These are phyloP conservation scores for Avena insularis DNA, from an alignment of 176 grass and related monocot genomes.

Conservation along the genomic window DNA sequence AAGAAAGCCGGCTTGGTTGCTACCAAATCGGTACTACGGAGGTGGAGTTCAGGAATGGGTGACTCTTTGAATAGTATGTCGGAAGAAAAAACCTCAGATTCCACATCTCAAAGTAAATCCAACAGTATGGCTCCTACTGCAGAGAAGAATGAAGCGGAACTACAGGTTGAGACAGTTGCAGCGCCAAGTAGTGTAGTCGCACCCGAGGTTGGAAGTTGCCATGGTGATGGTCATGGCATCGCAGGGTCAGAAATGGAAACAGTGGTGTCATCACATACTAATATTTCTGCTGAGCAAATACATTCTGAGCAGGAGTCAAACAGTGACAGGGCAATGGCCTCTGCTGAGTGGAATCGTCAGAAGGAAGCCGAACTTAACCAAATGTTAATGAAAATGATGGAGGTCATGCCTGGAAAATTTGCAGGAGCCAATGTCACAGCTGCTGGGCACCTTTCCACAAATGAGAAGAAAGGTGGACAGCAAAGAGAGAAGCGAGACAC, in stretches of 20 bases:
- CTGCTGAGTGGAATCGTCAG: constrained; percentile 91
- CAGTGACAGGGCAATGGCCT: constrained; percentile 58
- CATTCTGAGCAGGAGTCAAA: constrained; percentile 61
- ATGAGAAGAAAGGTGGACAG: constrained; percentile 68
- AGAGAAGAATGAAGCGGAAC: constrained; percentile 54
- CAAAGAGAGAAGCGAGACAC: constrained; percentile 74
- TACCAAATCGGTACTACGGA: constrained; percentile 82
- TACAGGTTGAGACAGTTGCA: constrained; percentile 44
- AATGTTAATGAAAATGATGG: constrained; percentile 98
- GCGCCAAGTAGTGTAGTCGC: constrained; percentile 22
- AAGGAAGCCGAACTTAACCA: constrained; percentile 97
- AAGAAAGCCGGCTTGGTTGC: constrained; percentile 71
- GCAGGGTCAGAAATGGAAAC: constrained; percentile 50
- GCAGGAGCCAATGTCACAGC: constrained; percentile 39
- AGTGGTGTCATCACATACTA: constrained; percentile 31
- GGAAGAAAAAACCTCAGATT: constrained; percentile 64
- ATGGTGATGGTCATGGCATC: constrained; percentile 41
- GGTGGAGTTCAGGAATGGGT: constrained; percentile 96
- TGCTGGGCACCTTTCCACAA: constrained; percentile 49
- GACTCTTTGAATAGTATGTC: constrained; percentile 63
- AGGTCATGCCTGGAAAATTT: constrained; percentile 79
- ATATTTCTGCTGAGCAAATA: constrained; percentile 47
- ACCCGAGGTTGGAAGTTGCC: constrained; percentile 33
- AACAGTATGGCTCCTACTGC: constrained; percentile 38
- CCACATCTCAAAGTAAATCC: constrained; percentile 60